Percentiles rank a stretch among this genome's conserved stretches.
Evolutionary conservation across 257 asterid species (phyloP).

Genomic region (Forsythia viridissima): DNA sequence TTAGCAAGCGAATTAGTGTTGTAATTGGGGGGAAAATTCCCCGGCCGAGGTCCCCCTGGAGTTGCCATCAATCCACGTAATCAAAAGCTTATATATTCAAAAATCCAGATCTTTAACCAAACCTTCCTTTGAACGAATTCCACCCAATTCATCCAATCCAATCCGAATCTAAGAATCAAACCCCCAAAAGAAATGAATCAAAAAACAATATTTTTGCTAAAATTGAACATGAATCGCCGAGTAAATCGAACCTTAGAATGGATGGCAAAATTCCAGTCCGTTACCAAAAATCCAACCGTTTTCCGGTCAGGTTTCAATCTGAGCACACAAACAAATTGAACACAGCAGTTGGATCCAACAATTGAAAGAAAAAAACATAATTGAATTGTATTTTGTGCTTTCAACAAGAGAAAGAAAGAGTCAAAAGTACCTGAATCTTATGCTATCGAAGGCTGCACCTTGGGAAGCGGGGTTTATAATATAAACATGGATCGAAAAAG

Average conservation of each 20-base stretch:
- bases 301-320: conserved; percentile 48
- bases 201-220: conserved; percentile 21
- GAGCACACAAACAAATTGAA: conserved; percentile 17
- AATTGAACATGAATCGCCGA: conserved; percentile 13
- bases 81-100: conserved; percentile 26
- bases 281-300: conserved; percentile 29
- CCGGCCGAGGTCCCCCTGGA: conserved; percentile 91
- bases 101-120: conserved; percentile 34
- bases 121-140: conserved; percentile 18
- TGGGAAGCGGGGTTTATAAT: no score
- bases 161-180: conserved; percentile 30
- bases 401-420: not conserved
- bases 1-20: conserved; percentile 77
- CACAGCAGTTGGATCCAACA: conserved; percentile 14
- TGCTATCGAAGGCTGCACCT: not conserved
- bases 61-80: conserved; percentile 66
- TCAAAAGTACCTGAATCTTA: not conserved
- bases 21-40: conserved; percentile 72
- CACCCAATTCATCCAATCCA: conserved; percentile 38
- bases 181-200: conserved; percentile 10
- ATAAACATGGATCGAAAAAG: not conserved
- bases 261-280: conserved; percentile 44
- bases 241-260: conserved; percentile 26
- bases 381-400: not conserved
- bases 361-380: not conserved